A percentile compares a stretch with the other conserved stretches of the same genome.
These are phyloP conservation scores for Rhodotorula paludigena DNA, from an alignment of 768 basidiomycete species.

Conservation along the genomic window DNA sequence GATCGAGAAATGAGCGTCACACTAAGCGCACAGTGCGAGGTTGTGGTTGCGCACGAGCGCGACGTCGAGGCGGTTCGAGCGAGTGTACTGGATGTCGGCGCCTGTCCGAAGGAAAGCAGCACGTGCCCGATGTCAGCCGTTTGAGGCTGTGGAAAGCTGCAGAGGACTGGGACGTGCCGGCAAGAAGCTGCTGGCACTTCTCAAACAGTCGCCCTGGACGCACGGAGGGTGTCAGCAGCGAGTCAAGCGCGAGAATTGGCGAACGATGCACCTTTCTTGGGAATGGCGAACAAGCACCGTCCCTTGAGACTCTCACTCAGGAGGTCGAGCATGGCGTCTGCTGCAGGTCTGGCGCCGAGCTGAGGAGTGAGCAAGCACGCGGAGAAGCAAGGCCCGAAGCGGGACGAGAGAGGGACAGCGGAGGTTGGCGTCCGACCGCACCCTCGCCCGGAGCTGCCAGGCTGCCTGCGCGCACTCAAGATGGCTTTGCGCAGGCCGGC, in stretches of 20 bases:
- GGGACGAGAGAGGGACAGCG: no score
- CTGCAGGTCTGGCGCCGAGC: no score
- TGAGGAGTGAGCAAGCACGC: no score
- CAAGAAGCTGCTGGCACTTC: slow-evolving; percentile 75
- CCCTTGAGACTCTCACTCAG: slow-evolving; percentile 77
- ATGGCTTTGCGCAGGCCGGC: background rate
- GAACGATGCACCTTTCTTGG: slow-evolving; percentile 76
- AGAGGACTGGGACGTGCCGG: slow-evolving; percentile 54
- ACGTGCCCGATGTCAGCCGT: no score
- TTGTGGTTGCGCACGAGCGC: slow-evolving; percentile 88
- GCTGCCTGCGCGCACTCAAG: background rate
- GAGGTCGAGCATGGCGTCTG: slow-evolving; percentile 45
- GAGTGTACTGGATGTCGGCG: slow-evolving; percentile 90
- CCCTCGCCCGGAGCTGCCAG: no score
- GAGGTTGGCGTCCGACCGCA: no score
- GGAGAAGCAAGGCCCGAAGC: no score
- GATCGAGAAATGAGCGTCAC: background rate
- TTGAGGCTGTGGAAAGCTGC: background rate
- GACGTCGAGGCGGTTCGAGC: slow-evolving; percentile 81
- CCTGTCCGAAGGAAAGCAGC: slow-evolving; percentile 53
- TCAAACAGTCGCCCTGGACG: slow-evolving; percentile 75
- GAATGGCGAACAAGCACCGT: slow-evolving; percentile 86
- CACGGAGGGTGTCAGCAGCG: background rate
- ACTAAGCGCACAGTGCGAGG: slow-evolving; percentile 83
- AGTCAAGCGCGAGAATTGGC: background rate